Evolutionary conservation across 192 early-diverging fungal species (phyloP), one percentile per base, ranked within the genome.

Genomic region (Backusella mclennaniae): DNA sequence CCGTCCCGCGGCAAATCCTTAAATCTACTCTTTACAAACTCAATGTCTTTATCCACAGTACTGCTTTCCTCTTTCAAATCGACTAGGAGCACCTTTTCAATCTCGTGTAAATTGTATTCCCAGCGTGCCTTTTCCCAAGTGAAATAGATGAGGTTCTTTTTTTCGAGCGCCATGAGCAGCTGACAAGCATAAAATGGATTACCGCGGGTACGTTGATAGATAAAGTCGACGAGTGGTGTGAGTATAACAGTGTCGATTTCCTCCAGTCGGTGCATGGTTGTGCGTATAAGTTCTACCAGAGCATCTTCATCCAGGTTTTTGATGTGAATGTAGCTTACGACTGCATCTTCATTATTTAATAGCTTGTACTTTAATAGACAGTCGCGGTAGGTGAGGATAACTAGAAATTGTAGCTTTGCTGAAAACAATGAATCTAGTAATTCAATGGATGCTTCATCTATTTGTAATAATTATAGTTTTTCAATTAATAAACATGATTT

Each of bases 371-470:
- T 63, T 63, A 63, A 63, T 29, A 63, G 23, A 31, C 70, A 42
- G 8, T 52, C 38, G 31, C 80, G 76, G 59, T 74, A 77, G 1
- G 80, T 73, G 19, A 81, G 42, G 35, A 81, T 77, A 14, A 81
- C 69, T 19, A 81, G 59, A 17, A 81, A 29, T 6, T 76, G 39
- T 29, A 81, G 53, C 3, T 69, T 66, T 21, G 80, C 80, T 0
- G 59, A 53, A 31, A 81, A 74, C 4, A 81, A 29, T 14, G 80
- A 77, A 8, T 74, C 73, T 17, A 81, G 42, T 41, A 81, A 35
- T 41, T 81, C 80, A 70, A 81, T 74, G 12, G 80, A 81, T 29
- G 80, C 76, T 74, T 81, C 76, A 46, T 81, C 79, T 81, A 74
- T 17, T 26, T 31, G 6, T 63, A n/a, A 2, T 38, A 38, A 38